Evolutionary conservation across 2,329 filamentous ascomycete genomes (phyloP).

Genomic region (Hirsutella thompsonii): DNA sequence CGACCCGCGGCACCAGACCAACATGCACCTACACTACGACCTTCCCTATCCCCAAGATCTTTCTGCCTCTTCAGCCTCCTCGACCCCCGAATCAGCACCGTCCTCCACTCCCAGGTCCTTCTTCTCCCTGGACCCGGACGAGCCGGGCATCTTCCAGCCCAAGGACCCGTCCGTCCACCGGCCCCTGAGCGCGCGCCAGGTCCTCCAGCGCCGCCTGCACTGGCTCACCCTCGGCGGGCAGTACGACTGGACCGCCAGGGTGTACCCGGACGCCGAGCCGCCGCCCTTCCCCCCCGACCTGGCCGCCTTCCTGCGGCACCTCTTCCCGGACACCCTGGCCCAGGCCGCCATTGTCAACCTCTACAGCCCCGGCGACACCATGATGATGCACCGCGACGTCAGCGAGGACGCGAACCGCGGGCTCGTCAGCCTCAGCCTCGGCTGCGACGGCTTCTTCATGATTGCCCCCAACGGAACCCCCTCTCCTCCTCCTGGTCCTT

Average conservation of each 20-base stretch:
- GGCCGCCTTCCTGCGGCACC: slow-evolving; percentile 46
- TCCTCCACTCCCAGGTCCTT: too few relatives aligned
- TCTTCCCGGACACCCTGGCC: slow-evolving; percentile 67
- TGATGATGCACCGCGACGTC: slow-evolving; percentile 89
- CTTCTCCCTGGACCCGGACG: slow-evolving; percentile 36
- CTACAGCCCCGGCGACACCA: slow-evolving; percentile 79
- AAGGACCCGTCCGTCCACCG: slow-evolving; percentile 65
- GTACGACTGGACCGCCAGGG: slow-evolving; percentile 87
- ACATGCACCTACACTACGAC: slow-evolving; percentile 74
- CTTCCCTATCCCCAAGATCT: slow-evolving; percentile 43
- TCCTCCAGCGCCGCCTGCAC: slow-evolving; percentile 69
- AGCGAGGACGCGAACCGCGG: slow-evolving; percentile 71
- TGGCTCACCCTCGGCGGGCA: slow-evolving; percentile 94
- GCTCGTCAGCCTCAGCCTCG: slow-evolving; percentile 74
- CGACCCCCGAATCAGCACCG: slow-evolving; percentile 33
- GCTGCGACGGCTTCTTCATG: slow-evolving; percentile 83
- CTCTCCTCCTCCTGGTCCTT: too few relatives aligned
- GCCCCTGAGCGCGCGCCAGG: slow-evolving; percentile 53
- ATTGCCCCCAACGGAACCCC: slow-evolving; percentile 46
- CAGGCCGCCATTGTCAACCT: slow-evolving; percentile 92
- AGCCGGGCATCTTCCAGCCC: slow-evolving; percentile 46
- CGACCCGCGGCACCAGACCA: slow-evolving; percentile 66
- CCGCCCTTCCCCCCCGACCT: slow-evolving; percentile 67
- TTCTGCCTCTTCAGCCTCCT: slow-evolving; percentile 9
- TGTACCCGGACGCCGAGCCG: slow-evolving; percentile 57